phyloP scores from a whole-genome alignment of 192 early-diverging fungal genomes.

The Dissophora ornata region DNA sequence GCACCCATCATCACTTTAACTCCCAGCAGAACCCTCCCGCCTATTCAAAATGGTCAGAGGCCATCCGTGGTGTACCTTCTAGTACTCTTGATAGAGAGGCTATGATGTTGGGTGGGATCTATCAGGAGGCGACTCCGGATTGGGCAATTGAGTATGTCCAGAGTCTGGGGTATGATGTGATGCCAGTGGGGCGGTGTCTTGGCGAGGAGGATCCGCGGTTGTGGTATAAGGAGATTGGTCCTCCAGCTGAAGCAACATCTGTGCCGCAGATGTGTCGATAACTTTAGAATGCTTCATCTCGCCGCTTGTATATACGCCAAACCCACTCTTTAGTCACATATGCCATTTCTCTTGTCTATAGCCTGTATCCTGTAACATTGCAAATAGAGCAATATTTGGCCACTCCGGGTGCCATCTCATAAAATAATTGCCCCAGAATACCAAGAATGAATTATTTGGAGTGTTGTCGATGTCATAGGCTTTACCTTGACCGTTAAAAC shows the following conservation, averaged over 20 bases:
- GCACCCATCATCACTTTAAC: background rate
- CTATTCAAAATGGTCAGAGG: slow-evolving; percentile 39
- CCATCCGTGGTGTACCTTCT: slow-evolving; percentile 28
- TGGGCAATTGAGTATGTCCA: slow-evolving; percentile 50
- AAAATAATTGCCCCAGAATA: background rate
- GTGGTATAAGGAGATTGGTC: slow-evolving; percentile 45
- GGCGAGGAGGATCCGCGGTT: slow-evolving; percentile 40
- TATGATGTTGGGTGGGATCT: slow-evolving; percentile 42
- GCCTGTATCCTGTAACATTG: no score
- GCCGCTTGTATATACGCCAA: background rate
- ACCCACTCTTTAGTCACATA: no score
- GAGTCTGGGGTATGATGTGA: slow-evolving; percentile 30
- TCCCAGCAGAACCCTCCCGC: background rate
- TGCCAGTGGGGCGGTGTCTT: slow-evolving; percentile 37
- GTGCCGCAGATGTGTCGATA: slow-evolving; percentile 13
- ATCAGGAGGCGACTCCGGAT: slow-evolving; percentile 41
- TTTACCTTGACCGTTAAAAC: no score
- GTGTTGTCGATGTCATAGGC: no score
- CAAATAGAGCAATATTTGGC: no score
- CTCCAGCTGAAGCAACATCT: slow-evolving; percentile 1
- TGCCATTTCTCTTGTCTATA: background rate
- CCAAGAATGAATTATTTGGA: no score
- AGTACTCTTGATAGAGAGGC: slow-evolving; percentile 20
- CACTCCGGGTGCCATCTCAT: no score
- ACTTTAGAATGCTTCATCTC: background rate